Evolutionary conservation across 2,329 filamentous ascomycete genomes (phyloP).

Genomic region (Fusarium pininemorale): DNA sequence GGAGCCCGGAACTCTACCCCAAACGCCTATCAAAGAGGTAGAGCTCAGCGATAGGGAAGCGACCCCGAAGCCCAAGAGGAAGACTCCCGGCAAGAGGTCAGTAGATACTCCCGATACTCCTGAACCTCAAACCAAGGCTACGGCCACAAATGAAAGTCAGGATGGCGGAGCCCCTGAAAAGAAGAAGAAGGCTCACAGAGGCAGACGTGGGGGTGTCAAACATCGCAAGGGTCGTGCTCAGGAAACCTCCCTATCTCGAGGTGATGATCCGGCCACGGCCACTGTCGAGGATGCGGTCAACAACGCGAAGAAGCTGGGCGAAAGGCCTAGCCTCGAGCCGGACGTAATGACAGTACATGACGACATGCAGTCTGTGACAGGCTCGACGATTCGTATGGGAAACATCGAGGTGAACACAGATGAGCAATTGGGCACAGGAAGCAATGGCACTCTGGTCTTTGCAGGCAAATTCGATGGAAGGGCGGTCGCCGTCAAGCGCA

Average conservation of each 20-base stretch:
- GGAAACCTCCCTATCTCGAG: conserved; percentile 60
- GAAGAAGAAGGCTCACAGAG: conserved; percentile 75
- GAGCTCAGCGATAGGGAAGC: conserved; percentile 25
- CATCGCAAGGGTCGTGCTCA: conserved; percentile 68
- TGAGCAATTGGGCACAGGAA: conserved; percentile 77
- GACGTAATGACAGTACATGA: conserved; percentile 67
- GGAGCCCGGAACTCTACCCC: background rate
- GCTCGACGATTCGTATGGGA: conserved; percentile 68
- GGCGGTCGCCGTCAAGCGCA: conserved; percentile 93
- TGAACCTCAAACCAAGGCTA: background rate
- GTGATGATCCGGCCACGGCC: conserved; percentile 54
- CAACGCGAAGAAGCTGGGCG: conserved; percentile 66
- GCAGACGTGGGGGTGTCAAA: conserved; percentile 75
- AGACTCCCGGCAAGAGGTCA: background rate
- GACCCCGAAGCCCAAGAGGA: conserved; percentile 19
- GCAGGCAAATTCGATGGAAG: conserved; percentile 93
- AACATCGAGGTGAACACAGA: conserved; percentile 72
- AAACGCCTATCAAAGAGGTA: conserved; percentile 3
- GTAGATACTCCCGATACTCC: background rate
- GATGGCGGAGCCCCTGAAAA: conserved; percentile 52
- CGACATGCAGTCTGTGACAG: conserved; percentile 68
- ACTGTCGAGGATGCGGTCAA: conserved; percentile 71
- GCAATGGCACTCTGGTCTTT: conserved; percentile 96
- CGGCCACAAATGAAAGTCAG: conserved; percentile 5
- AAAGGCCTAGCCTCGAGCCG: conserved; percentile 64